Evolutionary conservation across 306 rosid genomes (phyloP), one percentile per base, ranked within the genome.

Genomic region (Lagenaria siceraria): DNA sequence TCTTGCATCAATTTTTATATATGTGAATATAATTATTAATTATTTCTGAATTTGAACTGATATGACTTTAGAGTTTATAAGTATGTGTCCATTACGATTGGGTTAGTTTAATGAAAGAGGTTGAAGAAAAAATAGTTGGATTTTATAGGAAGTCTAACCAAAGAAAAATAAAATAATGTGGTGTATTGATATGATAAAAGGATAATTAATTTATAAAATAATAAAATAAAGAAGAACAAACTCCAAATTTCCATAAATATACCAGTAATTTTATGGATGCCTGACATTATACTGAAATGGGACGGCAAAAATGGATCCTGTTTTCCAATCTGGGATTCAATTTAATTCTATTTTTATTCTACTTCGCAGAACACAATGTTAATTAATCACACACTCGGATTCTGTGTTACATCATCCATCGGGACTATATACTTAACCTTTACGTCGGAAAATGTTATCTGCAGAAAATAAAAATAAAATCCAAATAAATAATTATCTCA

Each of bases 281-380:
- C 48, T 64, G 71, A 64, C 71, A 35, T 35, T 18, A 36, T 35
- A 10, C 72, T 17, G 72, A 64, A 35, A 64, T 27, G 4, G 49
- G 49, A 64, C 72, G 49, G 27, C 72, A 64, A 64, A 64, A 64
- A 35, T 64, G 72, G 72, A 64, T 64, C 72, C 49, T 36, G 72
- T 35, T 64, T 10, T 64, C 49, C 27, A 64, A 19, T 35, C 72
- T 64, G 2, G 27, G 49, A 64, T 3, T 64, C 25, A 4, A 1
- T 35, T 64, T 63, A 0, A 7, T 63, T 63, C 3, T 63, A 36
- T 64, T 64, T 33, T 36, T 64, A 35, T 18, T 64, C 7, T 36
- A 36, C 49, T 36, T 36, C 7, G 7, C 71, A 5, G 8, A 36
- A 35, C 42, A 17, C 18, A 24, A 59, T 13, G 19, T 59, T 25